Percentiles rank a stretch among this genome's conserved stretches.
These are phyloP conservation scores for Botrytis tulipae DNA, from an alignment of 2,329 filamentous ascomycete species.

Conservation along the genomic window DNA sequence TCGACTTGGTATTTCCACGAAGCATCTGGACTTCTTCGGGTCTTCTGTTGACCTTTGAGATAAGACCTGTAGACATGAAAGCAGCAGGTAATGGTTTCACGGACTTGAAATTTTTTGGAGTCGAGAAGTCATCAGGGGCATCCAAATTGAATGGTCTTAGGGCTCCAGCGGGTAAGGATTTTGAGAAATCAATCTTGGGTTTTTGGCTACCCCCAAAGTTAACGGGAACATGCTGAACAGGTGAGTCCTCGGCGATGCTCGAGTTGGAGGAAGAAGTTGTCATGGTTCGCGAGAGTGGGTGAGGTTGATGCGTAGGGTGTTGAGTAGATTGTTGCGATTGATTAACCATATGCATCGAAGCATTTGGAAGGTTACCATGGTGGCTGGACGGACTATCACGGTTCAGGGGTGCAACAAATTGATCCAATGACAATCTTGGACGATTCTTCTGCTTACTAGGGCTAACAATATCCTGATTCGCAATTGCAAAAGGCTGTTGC, in stretches of 20 bases:
- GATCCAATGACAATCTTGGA: slow-evolving; percentile 76
- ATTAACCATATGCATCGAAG: slow-evolving; percentile 52
- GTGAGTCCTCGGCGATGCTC: slow-evolving; percentile 71
- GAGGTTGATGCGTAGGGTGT: slow-evolving; percentile 54
- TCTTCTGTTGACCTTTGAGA: slow-evolving; percentile 90
- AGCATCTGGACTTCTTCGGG: slow-evolving; percentile 62
- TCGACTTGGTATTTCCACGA: slow-evolving; percentile 55
- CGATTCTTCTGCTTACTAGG: slow-evolving; percentile 58
- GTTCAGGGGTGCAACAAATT: slow-evolving; percentile 64
- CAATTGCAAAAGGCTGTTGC: slow-evolving; percentile 21
- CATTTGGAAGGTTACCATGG: slow-evolving; percentile 51
- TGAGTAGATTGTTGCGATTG: slow-evolving; percentile 26
- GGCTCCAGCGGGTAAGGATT: slow-evolving; percentile 70
- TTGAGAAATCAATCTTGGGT: slow-evolving; percentile 61
- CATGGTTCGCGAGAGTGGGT: slow-evolving; percentile 82
- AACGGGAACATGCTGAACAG: slow-evolving; percentile 55
- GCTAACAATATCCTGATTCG: slow-evolving; percentile 50
- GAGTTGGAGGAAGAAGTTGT: slow-evolving; percentile 85
- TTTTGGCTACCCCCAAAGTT: slow-evolving; percentile 55
- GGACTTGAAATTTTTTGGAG: slow-evolving; percentile 72
- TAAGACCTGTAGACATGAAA: slow-evolving; percentile 90
- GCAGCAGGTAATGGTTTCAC: slow-evolving; percentile 76
- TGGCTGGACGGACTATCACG: slow-evolving; percentile 65
- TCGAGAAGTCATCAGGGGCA: slow-evolving; percentile 59
- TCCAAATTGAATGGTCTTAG: slow-evolving; percentile 46